A percentile compares a stretch with the other conserved stretches of the same genome.
These are phyloP conservation scores for Dalechampia spathulata DNA, from an alignment of 441 rosid species.

Conservation along the genomic window DNA sequence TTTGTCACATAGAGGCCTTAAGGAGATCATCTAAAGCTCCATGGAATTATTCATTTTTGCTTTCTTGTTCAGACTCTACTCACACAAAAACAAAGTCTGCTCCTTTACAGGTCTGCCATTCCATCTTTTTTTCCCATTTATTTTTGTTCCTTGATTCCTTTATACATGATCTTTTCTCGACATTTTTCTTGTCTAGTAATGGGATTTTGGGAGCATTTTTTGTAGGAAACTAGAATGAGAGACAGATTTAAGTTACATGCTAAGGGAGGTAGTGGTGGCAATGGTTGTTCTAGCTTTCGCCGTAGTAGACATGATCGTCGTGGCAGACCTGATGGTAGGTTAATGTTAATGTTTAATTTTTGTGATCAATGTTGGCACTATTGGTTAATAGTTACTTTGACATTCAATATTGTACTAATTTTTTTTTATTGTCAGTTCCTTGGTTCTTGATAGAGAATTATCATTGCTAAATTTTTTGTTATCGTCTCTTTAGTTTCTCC, in stretches of 20 bases:
- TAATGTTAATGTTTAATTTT: neutral
- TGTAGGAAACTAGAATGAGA: constrained; percentile 84
- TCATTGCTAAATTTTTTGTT: too few relatives aligned
- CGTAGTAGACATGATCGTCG: constrained; percentile 56
- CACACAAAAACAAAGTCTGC: constrained; percentile 47
- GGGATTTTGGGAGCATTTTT: constrained; percentile 5
- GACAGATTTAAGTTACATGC: constrained; percentile 56
- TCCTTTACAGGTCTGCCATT: constrained; percentile 55
- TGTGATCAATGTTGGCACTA: too few relatives aligned
- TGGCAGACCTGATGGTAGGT: constrained; percentile 74
- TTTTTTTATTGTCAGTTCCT: too few relatives aligned
- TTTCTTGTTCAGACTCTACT: constrained; percentile 41
- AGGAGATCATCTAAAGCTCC: constrained; percentile 32
- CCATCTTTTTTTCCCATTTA: neutral
- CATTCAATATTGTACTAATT: too few relatives aligned
- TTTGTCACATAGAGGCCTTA: constrained; percentile 25
- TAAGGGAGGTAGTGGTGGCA: constrained; percentile 87
- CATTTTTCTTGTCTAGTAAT: neutral
- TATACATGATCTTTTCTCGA: too few relatives aligned
- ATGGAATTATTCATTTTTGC: constrained; percentile 32
- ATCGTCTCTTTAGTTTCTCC: too few relatives aligned
- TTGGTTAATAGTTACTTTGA: too few relatives aligned
- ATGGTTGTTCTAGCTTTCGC: constrained; percentile 63
- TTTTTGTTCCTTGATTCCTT: neutral
- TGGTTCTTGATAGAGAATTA: too few relatives aligned